Conservation (phyloP, 2,329 filamentous ascomycete genomes). For the Botrytis deweyae region DNA sequence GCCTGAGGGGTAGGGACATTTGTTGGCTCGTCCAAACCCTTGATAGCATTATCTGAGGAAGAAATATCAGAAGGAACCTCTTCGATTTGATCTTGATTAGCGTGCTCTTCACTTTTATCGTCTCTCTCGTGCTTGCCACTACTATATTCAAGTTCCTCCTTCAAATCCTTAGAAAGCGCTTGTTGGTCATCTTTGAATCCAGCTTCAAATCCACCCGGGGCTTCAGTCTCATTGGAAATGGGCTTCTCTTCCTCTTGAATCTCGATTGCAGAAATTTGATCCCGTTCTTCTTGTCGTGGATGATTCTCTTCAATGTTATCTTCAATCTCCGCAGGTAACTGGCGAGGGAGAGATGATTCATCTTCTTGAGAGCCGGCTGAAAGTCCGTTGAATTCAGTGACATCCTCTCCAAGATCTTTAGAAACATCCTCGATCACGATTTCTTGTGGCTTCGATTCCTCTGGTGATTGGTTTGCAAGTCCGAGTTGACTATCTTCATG, state of each 20-base stretch:
- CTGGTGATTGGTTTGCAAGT: conserved; percentile 34
- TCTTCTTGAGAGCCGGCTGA: conserved; percentile 21
- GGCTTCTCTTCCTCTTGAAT: conserved; percentile 14
- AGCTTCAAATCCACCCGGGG: conserved; percentile 26
- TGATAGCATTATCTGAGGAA: conserved; percentile 20
- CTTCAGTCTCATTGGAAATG: conserved; percentile 9
- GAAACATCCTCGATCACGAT: not conserved
- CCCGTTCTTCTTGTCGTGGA: conserved; percentile 1
- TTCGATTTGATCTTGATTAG: not conserved
- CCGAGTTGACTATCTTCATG: conserved; percentile 35
- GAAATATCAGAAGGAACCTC: conserved; percentile 16
- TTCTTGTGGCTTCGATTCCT: conserved; percentile 30
- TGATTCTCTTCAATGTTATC: conserved; percentile 27
- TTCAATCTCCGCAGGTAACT: conserved; percentile 33
- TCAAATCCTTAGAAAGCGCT: conserved; percentile 33
- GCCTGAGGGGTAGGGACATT: not conserved
- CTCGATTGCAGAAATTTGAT: not conserved
- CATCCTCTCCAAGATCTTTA: conserved; percentile 14
- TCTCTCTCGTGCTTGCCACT: conserved; percentile 42
- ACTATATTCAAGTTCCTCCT: conserved; percentile 34
- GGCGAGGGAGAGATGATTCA: conserved; percentile 24
- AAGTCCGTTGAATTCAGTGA: conserved; percentile 18
- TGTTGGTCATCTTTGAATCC: conserved; percentile 35
- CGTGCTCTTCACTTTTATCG: conserved; percentile 37
- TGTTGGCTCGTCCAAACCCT: conserved; percentile 25